Percentiles rank a stretch among this genome's conserved stretches.
phyloP scores from a whole-genome alignment of 139 green algal genomes.

The Picochlorum sp. region DNA sequence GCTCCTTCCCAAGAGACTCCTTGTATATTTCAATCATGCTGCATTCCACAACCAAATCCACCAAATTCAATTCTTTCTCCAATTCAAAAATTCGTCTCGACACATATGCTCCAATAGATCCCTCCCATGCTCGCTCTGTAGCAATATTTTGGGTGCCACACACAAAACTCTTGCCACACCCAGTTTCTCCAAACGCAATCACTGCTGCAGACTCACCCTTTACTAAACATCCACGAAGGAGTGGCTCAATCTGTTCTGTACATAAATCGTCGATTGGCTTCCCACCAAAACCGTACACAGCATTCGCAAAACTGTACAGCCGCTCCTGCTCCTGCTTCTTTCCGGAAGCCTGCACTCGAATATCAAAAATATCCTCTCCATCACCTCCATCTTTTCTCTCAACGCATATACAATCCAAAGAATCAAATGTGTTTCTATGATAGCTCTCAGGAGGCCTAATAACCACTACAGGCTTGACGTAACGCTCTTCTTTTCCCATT shows the following conservation, averaged over 20 bases:
- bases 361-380: not conserved
- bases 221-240: not conserved
- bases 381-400: not conserved
- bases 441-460: not conserved
- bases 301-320: too few species aligned
- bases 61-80: slow-evolving; percentile 3
- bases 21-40: slow-evolving; percentile 23
- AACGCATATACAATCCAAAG: not conserved
- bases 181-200: slow-evolving; percentile 18
- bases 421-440: not conserved
- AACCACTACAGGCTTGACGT: not conserved
- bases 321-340: not conserved
- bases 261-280: slow-evolving; percentile 3
- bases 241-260: not conserved
- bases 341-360: not conserved
- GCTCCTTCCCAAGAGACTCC: slow-evolving; percentile 6
- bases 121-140: not conserved
- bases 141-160: slow-evolving; percentile 15
- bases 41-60: slow-evolving; percentile 7
- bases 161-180: slow-evolving; percentile 17
- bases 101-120: slow-evolving; percentile 15
- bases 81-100: slow-evolving; percentile 15
- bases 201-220: slow-evolving; percentile 7
- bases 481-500: not conserved
- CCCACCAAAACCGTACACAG: slow-evolving; percentile 7